Evolutionary conservation across 768 basidiomycete genomes (phyloP).

Genomic region (Macrolepiota albuminosa): DNA sequence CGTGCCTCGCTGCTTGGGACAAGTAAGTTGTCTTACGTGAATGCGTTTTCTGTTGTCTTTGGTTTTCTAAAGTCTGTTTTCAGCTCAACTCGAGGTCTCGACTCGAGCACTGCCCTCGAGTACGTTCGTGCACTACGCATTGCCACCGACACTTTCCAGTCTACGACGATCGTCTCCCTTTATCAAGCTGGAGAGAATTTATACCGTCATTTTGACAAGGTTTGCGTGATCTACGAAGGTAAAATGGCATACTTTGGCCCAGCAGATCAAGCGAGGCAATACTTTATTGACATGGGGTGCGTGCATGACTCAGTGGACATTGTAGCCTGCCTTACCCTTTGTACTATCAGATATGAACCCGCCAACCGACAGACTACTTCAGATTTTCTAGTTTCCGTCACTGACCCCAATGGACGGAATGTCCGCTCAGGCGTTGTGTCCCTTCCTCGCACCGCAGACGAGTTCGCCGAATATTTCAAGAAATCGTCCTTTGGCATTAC

Average conservation of each 20-base stretch:
- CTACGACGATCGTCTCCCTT: conserved; percentile 71
- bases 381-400: conserved; percentile 59
- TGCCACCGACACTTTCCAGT: conserved; percentile 50
- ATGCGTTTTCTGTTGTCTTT: not conserved
- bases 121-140: conserved; percentile 64
- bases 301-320: not conserved
- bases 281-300: conserved; percentile 62
- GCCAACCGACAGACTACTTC: conserved; percentile 61
- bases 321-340: not conserved
- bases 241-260: conserved; percentile 73
- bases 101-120: conserved; percentile 69
- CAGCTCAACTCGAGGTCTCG: conserved; percentile 62
- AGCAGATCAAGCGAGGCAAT: conserved; percentile 55
- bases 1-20: conserved; percentile 42
- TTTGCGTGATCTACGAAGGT: conserved; percentile 73
- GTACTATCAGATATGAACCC: conserved; percentile 40
- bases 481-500: conserved; percentile 31
- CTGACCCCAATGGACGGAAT: conserved; percentile 56
- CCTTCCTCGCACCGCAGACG: conserved; percentile 49
- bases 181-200: conserved; percentile 79
- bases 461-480: conserved; percentile 49
- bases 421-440: conserved; percentile 35
- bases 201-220: conserved; percentile 71
- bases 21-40: conserved; percentile 10
- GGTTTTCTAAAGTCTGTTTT: not conserved